Evolutionary conservation across 768 basidiomycete genomes (phyloP).

Genomic region (Strobilomyces echinocephalus): DNA sequence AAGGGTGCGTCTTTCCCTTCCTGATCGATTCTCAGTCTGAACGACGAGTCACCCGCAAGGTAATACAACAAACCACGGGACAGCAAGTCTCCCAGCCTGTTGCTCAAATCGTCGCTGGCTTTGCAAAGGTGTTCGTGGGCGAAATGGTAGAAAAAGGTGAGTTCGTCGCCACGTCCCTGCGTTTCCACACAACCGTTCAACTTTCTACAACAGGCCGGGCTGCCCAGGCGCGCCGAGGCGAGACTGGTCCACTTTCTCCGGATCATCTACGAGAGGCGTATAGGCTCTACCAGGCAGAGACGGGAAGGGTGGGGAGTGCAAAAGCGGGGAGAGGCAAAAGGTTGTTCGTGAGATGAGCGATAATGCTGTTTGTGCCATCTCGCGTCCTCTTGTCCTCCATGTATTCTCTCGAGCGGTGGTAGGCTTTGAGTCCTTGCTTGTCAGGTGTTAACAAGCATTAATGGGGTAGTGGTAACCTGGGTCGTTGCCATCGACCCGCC

Average conservation of each 20-base stretch:
- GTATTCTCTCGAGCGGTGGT: no score
- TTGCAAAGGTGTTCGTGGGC: conserved; percentile 88
- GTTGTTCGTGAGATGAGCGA: conserved; percentile 58
- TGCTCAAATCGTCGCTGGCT: conserved; percentile 85
- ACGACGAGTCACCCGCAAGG: conserved; percentile 38
- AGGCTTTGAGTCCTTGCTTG: no score
- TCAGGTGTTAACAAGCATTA: conserved; percentile 12
- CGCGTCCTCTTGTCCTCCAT: neutral
- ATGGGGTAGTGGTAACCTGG: conserved; percentile 66
- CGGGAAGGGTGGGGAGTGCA: conserved; percentile 76
- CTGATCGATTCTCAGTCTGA: neutral
- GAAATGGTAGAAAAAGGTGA: conserved; percentile 87
- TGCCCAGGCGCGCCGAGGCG: conserved; percentile 67
- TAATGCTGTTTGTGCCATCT: neutral
- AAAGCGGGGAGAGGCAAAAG: conserved; percentile 64
- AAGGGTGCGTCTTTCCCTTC: conserved; percentile 44
- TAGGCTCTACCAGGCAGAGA: conserved; percentile 73
- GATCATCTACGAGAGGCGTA: conserved; percentile 91
- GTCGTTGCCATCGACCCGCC: conserved; percentile 78
- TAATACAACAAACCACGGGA: conserved; percentile 76
- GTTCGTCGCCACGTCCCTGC: neutral
- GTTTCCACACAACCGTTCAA: neutral
- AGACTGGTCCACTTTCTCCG: conserved; percentile 76
- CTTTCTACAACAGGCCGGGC: conserved; percentile 51
- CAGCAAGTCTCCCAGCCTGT: conserved; percentile 85